phyloP scores from a whole-genome alignment of 2,329 filamentous ascomycete species.

The Helotiales sp. region DNA sequence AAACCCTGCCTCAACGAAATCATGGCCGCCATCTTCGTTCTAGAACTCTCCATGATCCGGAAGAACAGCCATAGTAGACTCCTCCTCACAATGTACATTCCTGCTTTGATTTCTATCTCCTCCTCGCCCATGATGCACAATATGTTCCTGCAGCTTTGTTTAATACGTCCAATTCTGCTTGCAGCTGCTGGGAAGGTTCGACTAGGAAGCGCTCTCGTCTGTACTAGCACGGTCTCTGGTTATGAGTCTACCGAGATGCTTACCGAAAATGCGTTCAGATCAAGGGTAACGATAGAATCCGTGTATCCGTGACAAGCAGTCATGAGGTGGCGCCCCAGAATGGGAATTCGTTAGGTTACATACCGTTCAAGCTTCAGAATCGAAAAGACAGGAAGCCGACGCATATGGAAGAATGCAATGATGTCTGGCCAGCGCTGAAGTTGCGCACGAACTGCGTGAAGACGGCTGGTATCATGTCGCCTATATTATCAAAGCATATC shows the following conservation, averaged over 20 bases:
- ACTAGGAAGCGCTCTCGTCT: conserved; percentile 7
- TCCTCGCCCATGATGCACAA: conserved; percentile 63
- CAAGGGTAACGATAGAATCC: conserved; percentile 67
- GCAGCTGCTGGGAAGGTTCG: conserved; percentile 28
- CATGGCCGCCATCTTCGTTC: conserved; percentile 65
- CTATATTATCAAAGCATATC: conserved; percentile 78
- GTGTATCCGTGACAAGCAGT: conserved; percentile 72
- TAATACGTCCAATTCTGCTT: conserved; percentile 46
- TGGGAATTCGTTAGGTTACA: conserved; percentile 37
- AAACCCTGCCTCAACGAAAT: conserved; percentile 68
- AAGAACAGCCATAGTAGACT: conserved; percentile 56
- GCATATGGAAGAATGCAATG: conserved; percentile 73
- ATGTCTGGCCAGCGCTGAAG: conserved; percentile 67
- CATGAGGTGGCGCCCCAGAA: conserved; percentile 67
- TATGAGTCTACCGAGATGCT: conserved; percentile 56
- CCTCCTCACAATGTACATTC: conserved; percentile 42
- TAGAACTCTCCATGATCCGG: conserved; percentile 65
- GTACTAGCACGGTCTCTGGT: conserved; percentile 36
- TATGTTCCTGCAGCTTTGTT: conserved; percentile 44
- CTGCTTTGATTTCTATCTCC: conserved; percentile 51
- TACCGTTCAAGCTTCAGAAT: conserved; percentile 51
- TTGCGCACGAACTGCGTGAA: conserved; percentile 75
- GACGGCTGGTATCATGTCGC: conserved; percentile 62
- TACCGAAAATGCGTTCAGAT: conserved; percentile 60
- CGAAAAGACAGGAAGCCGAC: conserved; percentile 59